Evolutionary conservation across 257 asterid genomes (phyloP).

Genomic region (Knoxia roxburghii): DNA sequence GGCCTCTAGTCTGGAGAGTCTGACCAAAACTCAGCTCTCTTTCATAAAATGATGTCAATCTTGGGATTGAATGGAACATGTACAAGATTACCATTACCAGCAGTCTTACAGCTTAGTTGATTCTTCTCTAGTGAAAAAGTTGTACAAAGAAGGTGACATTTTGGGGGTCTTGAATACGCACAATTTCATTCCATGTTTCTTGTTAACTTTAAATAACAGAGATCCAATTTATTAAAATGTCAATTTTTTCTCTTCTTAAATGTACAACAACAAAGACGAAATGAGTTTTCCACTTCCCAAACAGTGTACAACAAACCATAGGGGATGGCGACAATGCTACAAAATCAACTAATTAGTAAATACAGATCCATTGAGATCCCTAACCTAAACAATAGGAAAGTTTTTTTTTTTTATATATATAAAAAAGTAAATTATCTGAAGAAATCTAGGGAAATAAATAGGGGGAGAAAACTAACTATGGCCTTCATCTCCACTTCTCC

Average conservation of each 20-base stretch:
- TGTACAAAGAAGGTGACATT: no score
- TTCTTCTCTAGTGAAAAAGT: no score
- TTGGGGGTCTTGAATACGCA: no score
- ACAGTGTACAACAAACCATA: not conserved
- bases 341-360: constrained; percentile 12
- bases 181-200: no score
- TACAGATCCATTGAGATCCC: not conserved
- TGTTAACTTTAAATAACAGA: no score
- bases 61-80: not conserved
- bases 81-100: not conserved
- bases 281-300: not conserved
- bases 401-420: no score
- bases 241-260: not conserved
- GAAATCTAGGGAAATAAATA: not conserved
- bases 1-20: not conserved
- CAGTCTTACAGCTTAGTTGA: not conserved
- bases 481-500: constrained; percentile 88
- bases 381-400: not conserved
- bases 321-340: constrained; percentile 2
- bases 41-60: not conserved
- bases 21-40: not conserved
- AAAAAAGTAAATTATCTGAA: not conserved
- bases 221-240: no score
- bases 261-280: constrained; percentile 17
- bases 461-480: not conserved